phyloP scores from a whole-genome alignment of 169 alveolate species.

The Plasmodium gonderi region DNA sequence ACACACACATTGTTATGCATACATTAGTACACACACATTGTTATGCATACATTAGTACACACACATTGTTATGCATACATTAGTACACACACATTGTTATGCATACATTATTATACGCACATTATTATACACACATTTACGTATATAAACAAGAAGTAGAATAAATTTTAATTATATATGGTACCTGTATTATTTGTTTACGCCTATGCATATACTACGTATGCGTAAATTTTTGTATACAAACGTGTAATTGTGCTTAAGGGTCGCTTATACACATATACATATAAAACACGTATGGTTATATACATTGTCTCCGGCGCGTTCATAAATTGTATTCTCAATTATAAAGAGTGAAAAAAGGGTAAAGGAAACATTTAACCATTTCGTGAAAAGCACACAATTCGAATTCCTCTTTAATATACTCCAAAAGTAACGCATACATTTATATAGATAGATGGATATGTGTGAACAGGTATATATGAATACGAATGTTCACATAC shows the following conservation, averaged over 20 bases:
- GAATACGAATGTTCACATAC: neutral
- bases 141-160: neutral
- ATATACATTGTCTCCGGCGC: neutral
- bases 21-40: no score
- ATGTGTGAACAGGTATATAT: neutral
- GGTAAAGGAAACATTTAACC: neutral
- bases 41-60: no score
- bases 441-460: neutral
- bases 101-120: no score
- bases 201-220: neutral
- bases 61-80: no score
- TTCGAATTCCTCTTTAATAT: neutral
- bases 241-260: conserved; percentile 4
- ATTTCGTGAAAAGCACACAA: neutral
- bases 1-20: no score
- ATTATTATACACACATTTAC: neutral
- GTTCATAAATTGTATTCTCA: neutral
- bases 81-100: neutral
- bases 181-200: neutral
- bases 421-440: neutral
- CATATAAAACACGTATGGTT: neutral
- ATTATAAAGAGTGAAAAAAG: neutral
- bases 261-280: neutral
- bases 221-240: neutral
- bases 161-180: neutral